phyloP scores from a whole-genome alignment of 441 rosid genomes.

The Geranium incanum region DNA sequence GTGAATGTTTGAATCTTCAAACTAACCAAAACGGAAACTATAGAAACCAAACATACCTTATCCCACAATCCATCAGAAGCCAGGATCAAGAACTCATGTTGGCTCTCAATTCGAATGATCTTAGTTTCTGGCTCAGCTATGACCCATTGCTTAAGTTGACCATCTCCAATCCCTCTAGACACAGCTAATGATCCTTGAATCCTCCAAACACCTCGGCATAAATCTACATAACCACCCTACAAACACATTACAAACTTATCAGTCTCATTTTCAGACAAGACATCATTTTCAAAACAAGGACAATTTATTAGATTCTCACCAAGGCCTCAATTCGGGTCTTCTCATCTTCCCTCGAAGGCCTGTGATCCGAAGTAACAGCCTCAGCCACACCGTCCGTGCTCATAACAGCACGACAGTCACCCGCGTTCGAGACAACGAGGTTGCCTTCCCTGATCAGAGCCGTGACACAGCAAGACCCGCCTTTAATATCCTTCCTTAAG shows the following conservation, averaged over 20 bases:
- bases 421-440: conserved; percentile 67
- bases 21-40: neutral
- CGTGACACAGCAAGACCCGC: conserved; percentile 86
- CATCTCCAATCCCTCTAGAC: conserved; percentile 76
- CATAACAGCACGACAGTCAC: conserved; percentile 86
- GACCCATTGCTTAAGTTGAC: conserved; percentile 64
- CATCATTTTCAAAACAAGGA: neutral
- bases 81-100: conserved; percentile 68
- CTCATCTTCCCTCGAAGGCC: conserved; percentile 67
- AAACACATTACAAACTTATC: conserved; percentile 13
- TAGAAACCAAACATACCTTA: conserved; percentile 41
- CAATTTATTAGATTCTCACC: conserved; percentile 30
- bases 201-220: conserved; percentile 68
- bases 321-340: conserved; percentile 47
- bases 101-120: conserved; percentile 37
- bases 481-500: conserved; percentile 39
- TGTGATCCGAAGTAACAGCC: conserved; percentile 79
- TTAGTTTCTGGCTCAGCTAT: conserved; percentile 78
- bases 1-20: neutral
- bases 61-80: conserved; percentile 97
- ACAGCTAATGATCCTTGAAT: conserved; percentile 81
- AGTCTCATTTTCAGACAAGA: neutral
- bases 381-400: conserved; percentile 60
- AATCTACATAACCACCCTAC: conserved; percentile 90
- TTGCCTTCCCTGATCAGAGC: conserved; percentile 58